phyloP scores from a whole-genome alignment of 1,139 yeast species.

The Sugiyamaella paludigena region DNA sequence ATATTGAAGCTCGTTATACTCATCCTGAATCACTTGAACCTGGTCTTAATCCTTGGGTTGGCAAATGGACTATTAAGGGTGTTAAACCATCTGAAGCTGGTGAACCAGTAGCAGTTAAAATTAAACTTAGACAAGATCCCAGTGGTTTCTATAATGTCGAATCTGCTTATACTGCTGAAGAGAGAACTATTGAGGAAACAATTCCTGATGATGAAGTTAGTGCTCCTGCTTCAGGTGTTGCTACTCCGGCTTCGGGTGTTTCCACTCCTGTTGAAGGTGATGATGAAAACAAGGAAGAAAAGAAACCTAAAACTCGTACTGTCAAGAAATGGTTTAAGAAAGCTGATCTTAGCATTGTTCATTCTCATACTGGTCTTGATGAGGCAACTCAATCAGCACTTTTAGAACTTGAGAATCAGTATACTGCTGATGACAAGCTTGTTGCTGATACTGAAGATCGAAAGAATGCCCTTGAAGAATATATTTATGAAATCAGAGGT shows the following conservation, averaged over 20 bases:
- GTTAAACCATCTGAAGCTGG: conserved; percentile 77
- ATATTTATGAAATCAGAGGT: conserved; percentile 96
- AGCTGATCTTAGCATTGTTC: conserved; percentile 64
- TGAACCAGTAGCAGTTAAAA: conserved; percentile 77
- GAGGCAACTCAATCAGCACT: conserved; percentile 55
- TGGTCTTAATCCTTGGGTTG: conserved; percentile 63
- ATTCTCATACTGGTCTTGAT: conserved; percentile 65
- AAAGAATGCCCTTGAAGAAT: conserved; percentile 97
- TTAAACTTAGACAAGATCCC: conserved; percentile 95
- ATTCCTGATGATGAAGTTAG: conserved; percentile 32
- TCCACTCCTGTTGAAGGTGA: conserved; percentile 7
- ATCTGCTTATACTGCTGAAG: conserved; percentile 93
- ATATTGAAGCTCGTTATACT: conserved; percentile 83
- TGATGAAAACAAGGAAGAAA: conserved; percentile 21
- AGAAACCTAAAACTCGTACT: conserved; percentile 75
- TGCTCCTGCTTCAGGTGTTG: conserved; percentile 24
- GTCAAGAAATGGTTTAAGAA: conserved; percentile 95
- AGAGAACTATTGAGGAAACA: conserved; percentile 78
- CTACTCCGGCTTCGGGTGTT: background rate
- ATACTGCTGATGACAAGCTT: conserved; percentile 88
- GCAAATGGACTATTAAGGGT: conserved; percentile 85
- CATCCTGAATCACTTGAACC: conserved; percentile 68
- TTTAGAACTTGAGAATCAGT: conserved; percentile 78
- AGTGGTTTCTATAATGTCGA: conserved; percentile 93
- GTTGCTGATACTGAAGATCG: conserved; percentile 99